These are phyloP conservation scores for Dryadomyces quercus-mongolicae DNA, from an alignment of 2,329 filamentous ascomycete species.

Conservation along the genomic window DNA sequence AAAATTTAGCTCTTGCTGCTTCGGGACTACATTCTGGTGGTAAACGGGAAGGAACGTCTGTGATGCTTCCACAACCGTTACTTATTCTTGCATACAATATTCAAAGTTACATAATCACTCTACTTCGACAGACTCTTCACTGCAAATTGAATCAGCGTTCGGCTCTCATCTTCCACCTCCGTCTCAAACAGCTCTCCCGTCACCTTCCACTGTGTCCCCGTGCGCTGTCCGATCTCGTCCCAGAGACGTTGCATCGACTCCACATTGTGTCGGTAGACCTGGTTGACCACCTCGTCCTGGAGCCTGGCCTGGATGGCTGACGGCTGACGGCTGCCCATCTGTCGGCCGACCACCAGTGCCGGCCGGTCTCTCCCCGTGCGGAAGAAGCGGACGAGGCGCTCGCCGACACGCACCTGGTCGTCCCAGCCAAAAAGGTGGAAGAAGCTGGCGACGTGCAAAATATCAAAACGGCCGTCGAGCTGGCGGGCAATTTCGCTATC, in stretches of 20 bases:
- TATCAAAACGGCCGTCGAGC: conserved; percentile 16
- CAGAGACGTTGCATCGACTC: conserved; percentile 27
- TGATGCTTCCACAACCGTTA: no score
- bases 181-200: background rate
- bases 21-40: no score
- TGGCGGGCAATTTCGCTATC: conserved; percentile 4
- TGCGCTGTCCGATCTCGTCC: conserved; percentile 21
- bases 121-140: background rate
- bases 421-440: conserved; percentile 20
- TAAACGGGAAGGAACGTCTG: no score
- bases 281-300: conserved; percentile 7
- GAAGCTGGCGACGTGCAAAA: conserved; percentile 19
- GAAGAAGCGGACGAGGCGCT: conserved; percentile 16
- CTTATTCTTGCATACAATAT: no score
- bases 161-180: background rate
- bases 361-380: conserved; percentile 1
- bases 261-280: conserved; percentile 26
- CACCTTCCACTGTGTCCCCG: conserved; percentile 8
- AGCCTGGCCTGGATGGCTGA: conserved; percentile 3
- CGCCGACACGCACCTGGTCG: conserved; percentile 16
- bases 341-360: conserved; percentile 16
- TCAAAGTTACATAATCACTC: no score
- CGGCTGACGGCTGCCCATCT: conserved; percentile 14
- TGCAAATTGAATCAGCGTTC: background rate
- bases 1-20: background rate